A percentile compares a stretch with the other conserved stretches of the same genome.
Conservation (phyloP, 768 basidiomycete genomes). For the Tulasnella sp. region DNA sequence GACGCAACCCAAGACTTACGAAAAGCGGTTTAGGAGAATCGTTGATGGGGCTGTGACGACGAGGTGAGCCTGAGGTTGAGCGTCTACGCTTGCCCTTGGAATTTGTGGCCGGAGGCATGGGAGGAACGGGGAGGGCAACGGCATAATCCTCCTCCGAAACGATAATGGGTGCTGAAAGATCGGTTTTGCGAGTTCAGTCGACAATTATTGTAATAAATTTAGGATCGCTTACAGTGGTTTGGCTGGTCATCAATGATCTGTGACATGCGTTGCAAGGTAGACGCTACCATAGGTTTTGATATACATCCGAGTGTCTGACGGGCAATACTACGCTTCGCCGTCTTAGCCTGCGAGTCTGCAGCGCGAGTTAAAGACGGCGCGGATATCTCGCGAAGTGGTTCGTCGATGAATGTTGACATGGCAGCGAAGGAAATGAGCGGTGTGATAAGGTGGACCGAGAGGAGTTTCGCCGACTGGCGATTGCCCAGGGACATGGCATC, state of each 20-base stretch:
- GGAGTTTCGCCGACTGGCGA: constrained; percentile 6
- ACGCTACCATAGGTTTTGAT: constrained; percentile 1
- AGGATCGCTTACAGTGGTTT: neutral
- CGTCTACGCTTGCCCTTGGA: constrained; percentile 7
- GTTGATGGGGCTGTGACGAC: neutral
- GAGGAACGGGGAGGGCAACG: neutral
- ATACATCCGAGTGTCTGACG: constrained; percentile 4
- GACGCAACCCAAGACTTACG: neutral
- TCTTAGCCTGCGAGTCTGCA: constrained; percentile 14
- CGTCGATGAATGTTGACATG: constrained; percentile 1
- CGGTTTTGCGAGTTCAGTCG: neutral
- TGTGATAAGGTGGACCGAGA: constrained; percentile 15
- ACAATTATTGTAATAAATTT: neutral
- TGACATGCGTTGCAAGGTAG: neutral
- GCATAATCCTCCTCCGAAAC: constrained; percentile 8
- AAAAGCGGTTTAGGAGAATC: neutral
- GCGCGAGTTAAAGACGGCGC: constrained; percentile 1
- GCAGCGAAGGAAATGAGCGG: constrained; percentile 18
- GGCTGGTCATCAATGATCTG: constrained; percentile 4
- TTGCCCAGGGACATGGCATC: constrained; percentile 9
- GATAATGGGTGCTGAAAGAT: neutral
- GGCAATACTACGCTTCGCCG: neutral
- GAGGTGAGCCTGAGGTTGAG: neutral
- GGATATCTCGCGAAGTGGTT: neutral
- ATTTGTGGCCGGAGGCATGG: neutral